A percentile compares a stretch with the other conserved stretches of the same genome.
Evolutionary conservation across 179 eudicot species (phyloP).

Genomic region (Beta lomatogona): DNA sequence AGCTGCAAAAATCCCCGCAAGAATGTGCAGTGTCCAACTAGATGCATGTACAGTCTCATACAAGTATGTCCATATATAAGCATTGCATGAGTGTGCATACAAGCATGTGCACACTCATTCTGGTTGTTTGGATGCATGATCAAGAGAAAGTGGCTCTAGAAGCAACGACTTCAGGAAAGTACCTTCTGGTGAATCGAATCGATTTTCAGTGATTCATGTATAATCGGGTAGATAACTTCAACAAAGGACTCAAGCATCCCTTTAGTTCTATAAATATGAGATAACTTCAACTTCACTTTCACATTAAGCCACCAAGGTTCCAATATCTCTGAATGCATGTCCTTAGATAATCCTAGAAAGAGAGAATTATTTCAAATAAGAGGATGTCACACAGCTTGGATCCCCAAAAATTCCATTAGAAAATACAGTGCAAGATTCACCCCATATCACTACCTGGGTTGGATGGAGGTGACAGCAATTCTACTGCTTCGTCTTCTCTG

Average conservation of each 20-base stretch:
- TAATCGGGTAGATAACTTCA: slow-evolving; percentile 60
- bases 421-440: slow-evolving; percentile 3
- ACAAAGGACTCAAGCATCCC: slow-evolving; percentile 70
- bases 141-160: neutral
- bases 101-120: slow-evolving; percentile 1
- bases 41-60: neutral
- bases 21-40: neutral
- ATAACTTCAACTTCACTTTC: slow-evolving; percentile 74
- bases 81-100: neutral
- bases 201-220: slow-evolving; percentile 63
- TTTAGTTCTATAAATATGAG: slow-evolving; percentile 60
- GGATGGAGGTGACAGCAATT: slow-evolving; percentile 51
- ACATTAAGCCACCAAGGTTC: slow-evolving; percentile 79
- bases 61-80: neutral
- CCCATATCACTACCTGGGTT: slow-evolving; percentile 34
- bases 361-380: slow-evolving; percentile 11
- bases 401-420: neutral
- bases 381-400: slow-evolving; percentile 8
- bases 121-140: neutral
- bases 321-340: slow-evolving; percentile 33
- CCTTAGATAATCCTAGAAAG: slow-evolving; percentile 40
- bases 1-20: neutral
- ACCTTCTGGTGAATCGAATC: slow-evolving; percentile 68
- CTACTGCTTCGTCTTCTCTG: slow-evolving; percentile 66
- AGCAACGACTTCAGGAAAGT: slow-evolving; percentile 15